Evolutionary conservation across 2,329 filamentous ascomycete species (phyloP).

Genomic region (Botrytis paeoniae): DNA sequence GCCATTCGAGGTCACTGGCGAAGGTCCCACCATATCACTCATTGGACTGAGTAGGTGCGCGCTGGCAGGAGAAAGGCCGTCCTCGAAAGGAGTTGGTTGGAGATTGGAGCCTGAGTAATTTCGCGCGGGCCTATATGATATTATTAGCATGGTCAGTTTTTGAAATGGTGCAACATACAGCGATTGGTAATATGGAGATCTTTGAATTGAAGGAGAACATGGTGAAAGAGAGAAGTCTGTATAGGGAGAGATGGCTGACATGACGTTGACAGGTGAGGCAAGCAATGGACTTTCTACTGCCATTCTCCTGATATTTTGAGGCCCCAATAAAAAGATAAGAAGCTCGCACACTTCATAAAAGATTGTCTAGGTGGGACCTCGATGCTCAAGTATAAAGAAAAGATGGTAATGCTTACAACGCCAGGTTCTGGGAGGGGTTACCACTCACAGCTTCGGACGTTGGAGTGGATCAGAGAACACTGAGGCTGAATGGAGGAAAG

Average conservation of each 20-base stretch:
- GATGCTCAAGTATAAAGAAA: slow-evolving; percentile 16
- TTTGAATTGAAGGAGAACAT: slow-evolving; percentile 47
- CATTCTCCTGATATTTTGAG: slow-evolving; percentile 41
- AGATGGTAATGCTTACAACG: slow-evolving; percentile 18
- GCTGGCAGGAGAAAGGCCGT: slow-evolving; percentile 33
- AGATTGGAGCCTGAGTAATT: slow-evolving; percentile 48
- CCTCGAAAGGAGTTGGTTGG: slow-evolving; percentile 48
- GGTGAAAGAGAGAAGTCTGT: slow-evolving; percentile 55
- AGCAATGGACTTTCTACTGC: slow-evolving; percentile 61
- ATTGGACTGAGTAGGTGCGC: slow-evolving; percentile 57
- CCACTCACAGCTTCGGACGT: slow-evolving; percentile 15
- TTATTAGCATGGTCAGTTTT: slow-evolving; percentile 21
- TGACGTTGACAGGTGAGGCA: slow-evolving; percentile 58
- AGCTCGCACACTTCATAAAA: slow-evolving; percentile 1
- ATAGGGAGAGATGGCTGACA: slow-evolving; percentile 52
- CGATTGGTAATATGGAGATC: slow-evolving; percentile 47
- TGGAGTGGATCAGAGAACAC: slow-evolving; percentile 10
- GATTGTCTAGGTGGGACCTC: neutral
- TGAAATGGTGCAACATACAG: slow-evolving; percentile 44
- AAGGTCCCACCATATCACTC: slow-evolving; percentile 72
- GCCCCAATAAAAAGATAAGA: slow-evolving; percentile 8
- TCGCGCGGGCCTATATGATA: slow-evolving; percentile 43
- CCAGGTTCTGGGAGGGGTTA: slow-evolving; percentile 18
- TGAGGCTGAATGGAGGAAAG: slow-evolving; percentile 16
- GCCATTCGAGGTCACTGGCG: slow-evolving; percentile 80